Percentiles rank a stretch among this genome's conserved stretches.
phyloP scores from a whole-genome alignment of 139 green algal species.

The Pseudopediastrum boryanum region DNA sequence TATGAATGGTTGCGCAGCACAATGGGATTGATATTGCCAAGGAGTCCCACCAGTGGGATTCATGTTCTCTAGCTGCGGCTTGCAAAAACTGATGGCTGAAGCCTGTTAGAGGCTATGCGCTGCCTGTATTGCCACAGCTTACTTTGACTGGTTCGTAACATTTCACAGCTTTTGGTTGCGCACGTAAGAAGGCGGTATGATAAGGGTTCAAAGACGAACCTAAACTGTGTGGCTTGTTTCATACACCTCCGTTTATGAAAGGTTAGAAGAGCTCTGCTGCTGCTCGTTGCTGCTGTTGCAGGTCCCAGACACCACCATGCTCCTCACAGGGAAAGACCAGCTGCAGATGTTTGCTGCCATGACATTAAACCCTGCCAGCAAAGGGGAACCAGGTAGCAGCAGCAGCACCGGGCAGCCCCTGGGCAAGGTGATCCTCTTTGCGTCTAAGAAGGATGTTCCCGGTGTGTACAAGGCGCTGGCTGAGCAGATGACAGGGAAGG shows the following conservation, averaged over 20 bases:
- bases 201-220: background rate
- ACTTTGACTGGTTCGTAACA: background rate
- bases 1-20: no score
- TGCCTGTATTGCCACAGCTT: background rate
- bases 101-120: background rate
- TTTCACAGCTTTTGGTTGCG: background rate
- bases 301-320: constrained; percentile 21
- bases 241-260: background rate
- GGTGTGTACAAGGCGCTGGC: constrained; percentile 39
- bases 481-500: background rate
- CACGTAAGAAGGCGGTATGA: background rate
- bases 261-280: no score
- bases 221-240: background rate
- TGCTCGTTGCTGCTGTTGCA: background rate
- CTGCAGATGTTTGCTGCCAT: background rate
- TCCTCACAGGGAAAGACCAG: background rate
- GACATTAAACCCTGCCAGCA: background rate
- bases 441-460: constrained; percentile 16
- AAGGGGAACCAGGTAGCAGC: background rate
- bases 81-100: no score
- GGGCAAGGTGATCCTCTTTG: constrained; percentile 32
- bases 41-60: no score
- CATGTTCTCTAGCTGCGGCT: no score
- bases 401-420: background rate
- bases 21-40: no score